Evolutionary conservation across 768 basidiomycete species (phyloP).

Genomic region (Xerocomus brunneocitrinus): DNA sequence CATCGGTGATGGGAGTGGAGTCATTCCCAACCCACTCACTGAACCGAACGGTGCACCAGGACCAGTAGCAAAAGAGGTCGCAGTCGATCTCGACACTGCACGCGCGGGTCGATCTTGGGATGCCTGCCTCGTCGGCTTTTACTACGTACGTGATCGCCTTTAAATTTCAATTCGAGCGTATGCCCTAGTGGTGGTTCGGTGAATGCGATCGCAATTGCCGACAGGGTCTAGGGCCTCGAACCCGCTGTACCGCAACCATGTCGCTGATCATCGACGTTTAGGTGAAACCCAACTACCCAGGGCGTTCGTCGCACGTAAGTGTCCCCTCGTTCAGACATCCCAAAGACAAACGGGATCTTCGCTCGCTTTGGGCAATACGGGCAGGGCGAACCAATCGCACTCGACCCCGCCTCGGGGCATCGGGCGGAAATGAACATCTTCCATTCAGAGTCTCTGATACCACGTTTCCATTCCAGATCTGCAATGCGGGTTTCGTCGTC

Average conservation of each 20-base stretch:
- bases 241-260: background rate
- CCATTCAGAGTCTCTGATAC: background rate
- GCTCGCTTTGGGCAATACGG: background rate
- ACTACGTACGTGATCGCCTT: slow-evolving; percentile 53
- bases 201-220: background rate
- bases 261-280: slow-evolving; percentile 21
- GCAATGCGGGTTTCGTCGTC: slow-evolving; percentile 88
- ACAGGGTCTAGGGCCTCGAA: slow-evolving; percentile 2
- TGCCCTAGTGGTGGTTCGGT: background rate
- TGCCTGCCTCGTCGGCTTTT: slow-evolving; percentile 69
- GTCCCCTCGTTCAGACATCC: too few relatives aligned
- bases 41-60: background rate
- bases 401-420: background rate
- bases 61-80: slow-evolving; percentile 15
- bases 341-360: background rate
- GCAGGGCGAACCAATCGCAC: background rate
- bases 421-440: slow-evolving; percentile 6
- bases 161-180: background rate
- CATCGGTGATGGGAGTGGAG: slow-evolving; percentile 13
- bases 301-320: slow-evolving; percentile 84
- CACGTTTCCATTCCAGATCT: slow-evolving; percentile 48
- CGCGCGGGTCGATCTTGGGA: slow-evolving; percentile 55
- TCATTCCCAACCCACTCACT: background rate
- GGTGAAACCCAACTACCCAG: slow-evolving; percentile 89
- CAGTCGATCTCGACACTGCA: slow-evolving; percentile 39